phyloP scores from a whole-genome alignment of 768 basidiomycete species.

The Collybia sordida region DNA sequence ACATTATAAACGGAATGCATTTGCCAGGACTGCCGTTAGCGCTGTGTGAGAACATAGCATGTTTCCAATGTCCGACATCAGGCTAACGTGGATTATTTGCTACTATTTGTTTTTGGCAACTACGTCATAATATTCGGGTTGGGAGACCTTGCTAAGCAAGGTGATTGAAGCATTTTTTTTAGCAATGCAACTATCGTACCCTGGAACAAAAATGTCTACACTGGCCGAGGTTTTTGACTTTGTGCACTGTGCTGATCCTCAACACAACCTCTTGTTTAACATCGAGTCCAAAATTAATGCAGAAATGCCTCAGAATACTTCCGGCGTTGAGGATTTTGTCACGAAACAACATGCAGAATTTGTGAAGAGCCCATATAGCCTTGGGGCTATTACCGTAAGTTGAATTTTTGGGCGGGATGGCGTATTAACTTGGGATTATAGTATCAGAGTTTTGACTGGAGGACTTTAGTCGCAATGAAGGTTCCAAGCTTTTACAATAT shows the following conservation, averaged over 20 bases:
- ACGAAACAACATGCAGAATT: constrained; percentile 60
- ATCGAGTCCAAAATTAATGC: constrained; percentile 79
- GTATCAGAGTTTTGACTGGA: constrained; percentile 86
- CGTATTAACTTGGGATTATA: constrained; percentile 18
- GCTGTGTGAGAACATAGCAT: no score
- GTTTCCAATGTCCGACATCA: no score
- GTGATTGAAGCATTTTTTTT: background rate
- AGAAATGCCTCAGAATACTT: constrained; percentile 48
- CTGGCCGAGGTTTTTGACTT: constrained; percentile 75
- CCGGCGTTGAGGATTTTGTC: constrained; percentile 59
- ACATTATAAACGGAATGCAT: no score
- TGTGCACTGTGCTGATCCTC: constrained; percentile 68
- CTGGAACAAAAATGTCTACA: constrained; percentile 71
- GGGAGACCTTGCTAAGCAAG: no score
- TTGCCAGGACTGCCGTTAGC: no score
- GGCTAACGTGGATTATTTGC: no score
- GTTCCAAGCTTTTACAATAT: constrained; percentile 22
- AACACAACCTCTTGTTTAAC: constrained; percentile 65
- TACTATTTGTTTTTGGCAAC: no score
- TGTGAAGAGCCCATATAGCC: constrained; percentile 54
- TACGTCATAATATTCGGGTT: no score
- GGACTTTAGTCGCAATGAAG: constrained; percentile 73
- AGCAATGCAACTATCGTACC: constrained; percentile 68
- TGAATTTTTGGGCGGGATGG: background rate
- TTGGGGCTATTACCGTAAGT: constrained; percentile 60